A percentile compares a stretch with the other conserved stretches of the same genome.
These are phyloP conservation scores for Phycomyces blakesleeanus DNA, from an alignment of 192 early-diverging fungal genomes.

Conservation along the genomic window DNA sequence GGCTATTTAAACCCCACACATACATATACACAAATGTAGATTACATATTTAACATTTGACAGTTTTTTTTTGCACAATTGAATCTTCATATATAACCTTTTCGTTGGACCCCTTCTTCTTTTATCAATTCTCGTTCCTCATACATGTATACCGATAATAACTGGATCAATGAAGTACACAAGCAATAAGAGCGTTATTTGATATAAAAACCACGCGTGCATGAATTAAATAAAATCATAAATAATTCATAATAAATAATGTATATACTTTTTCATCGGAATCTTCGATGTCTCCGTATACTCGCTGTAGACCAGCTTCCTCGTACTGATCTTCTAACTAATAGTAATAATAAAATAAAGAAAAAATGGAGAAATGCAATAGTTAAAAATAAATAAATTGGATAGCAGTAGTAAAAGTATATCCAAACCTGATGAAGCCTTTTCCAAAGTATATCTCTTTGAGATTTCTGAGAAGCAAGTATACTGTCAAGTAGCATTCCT, in stretches of 20 bases:
- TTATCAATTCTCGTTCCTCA: slow-evolving; percentile 1
- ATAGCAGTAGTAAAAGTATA: no score
- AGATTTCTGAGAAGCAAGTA: slow-evolving; percentile 3
- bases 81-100: no score
- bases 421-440: slow-evolving; percentile 9
- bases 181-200: no score
- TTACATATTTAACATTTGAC: no score
- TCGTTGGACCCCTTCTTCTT: not conserved
- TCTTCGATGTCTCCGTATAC: not conserved
- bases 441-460: slow-evolving; percentile 12
- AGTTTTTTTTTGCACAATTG: no score
- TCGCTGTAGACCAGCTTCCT: not conserved
- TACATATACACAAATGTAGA: no score
- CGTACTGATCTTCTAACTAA: not conserved
- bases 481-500: not conserved
- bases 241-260: no score
- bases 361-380: no score
- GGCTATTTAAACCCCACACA: no score
- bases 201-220: no score
- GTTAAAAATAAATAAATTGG: no score
- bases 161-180: slow-evolving; percentile 3
- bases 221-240: not conserved
- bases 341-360: no score
- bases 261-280: not conserved
- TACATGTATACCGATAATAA: not conserved